These are phyloP conservation scores for Dactylellina parvicollis DNA, from an alignment of 2,329 filamentous ascomycete genomes.

Conservation along the genomic window DNA sequence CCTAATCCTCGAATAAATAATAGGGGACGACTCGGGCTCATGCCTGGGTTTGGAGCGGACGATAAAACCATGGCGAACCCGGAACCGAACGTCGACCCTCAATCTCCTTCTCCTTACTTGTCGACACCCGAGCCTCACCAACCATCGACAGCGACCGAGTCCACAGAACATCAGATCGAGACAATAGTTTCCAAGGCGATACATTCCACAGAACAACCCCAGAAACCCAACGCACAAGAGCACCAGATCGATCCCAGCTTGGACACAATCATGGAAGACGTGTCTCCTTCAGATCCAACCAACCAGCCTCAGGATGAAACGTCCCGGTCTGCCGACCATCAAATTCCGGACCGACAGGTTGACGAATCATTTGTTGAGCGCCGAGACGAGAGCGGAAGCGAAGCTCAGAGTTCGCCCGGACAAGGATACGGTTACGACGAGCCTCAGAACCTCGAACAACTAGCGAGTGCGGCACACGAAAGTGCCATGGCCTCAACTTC, in stretches of 20 bases:
- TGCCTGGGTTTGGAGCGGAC: conserved; percentile 32
- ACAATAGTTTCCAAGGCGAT: conserved; percentile 31
- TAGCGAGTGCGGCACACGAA: conserved; percentile 49
- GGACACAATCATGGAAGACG: conserved; percentile 48
- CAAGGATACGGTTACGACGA: conserved; percentile 46
- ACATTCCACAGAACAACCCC: conserved; percentile 8
- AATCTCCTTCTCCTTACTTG: conserved; percentile 45
- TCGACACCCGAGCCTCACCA: conserved; percentile 38
- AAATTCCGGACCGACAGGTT: conserved; percentile 35
- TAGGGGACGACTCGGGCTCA: conserved; percentile 32
- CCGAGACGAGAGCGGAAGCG: conserved; percentile 44
- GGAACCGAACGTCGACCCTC: conserved; percentile 40
- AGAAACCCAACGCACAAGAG: conserved; percentile 15
- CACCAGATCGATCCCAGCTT: conserved; percentile 45
- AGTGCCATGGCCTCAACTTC: conserved; percentile 40
- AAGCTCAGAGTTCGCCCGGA: conserved; percentile 41
- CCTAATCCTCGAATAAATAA: neutral
- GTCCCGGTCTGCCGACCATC: conserved; percentile 31
- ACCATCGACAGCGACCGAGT: conserved; percentile 18
- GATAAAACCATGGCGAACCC: conserved; percentile 50
- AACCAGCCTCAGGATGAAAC: conserved; percentile 16
- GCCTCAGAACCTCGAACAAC: conserved; percentile 46
- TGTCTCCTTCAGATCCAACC: conserved; percentile 4
- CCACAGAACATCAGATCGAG: conserved; percentile 34
- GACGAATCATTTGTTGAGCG: conserved; percentile 48